A percentile compares a stretch with the other conserved stretches of the same genome.
Evolutionary conservation across 2,329 filamentous ascomycete species (phyloP).

Genomic region (Alternaria angustiovoidea): DNA sequence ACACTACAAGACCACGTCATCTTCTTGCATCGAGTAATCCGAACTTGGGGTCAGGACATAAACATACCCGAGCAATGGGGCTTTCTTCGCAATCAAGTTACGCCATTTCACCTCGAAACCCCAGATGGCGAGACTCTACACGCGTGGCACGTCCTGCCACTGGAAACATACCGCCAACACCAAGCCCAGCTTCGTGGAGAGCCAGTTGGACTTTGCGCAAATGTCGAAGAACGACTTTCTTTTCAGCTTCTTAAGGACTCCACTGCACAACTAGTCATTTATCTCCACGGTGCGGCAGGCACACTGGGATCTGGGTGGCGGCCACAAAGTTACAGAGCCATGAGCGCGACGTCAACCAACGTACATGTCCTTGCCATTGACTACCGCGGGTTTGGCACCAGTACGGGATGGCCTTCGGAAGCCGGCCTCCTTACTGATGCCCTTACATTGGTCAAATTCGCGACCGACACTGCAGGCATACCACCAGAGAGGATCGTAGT

Average conservation of each 20-base stretch:
- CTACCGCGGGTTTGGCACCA: conserved; percentile 68
- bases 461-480: conserved; percentile 60
- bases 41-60: conserved; percentile 64
- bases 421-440: conserved; percentile 64
- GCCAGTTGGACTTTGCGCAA: conserved; percentile 56
- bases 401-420: conserved; percentile 64
- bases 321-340: conserved; percentile 64
- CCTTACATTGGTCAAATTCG: conserved; percentile 62
- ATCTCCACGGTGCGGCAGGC: conserved; percentile 66
- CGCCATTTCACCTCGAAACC: conserved; percentile 57
- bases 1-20: conserved; percentile 64
- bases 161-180: conserved; percentile 56
- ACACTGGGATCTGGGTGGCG: conserved; percentile 65
- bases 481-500: conserved; percentile 65
- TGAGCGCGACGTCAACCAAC: conserved; percentile 60
- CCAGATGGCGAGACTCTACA: conserved; percentile 54
- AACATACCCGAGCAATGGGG: conserved; percentile 59
- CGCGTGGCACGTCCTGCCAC: conserved; percentile 61
- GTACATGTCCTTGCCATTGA: conserved; percentile 68
- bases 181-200: conserved; percentile 54
- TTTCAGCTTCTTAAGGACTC: conserved; percentile 71
- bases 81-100: conserved; percentile 60
- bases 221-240: conserved; percentile 65
- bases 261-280: conserved; percentile 69
- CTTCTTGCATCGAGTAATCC: conserved; percentile 63